Evolutionary conservation across 2,329 filamentous ascomycete species (phyloP).

Genomic region (Coniochaeta sp.): DNA sequence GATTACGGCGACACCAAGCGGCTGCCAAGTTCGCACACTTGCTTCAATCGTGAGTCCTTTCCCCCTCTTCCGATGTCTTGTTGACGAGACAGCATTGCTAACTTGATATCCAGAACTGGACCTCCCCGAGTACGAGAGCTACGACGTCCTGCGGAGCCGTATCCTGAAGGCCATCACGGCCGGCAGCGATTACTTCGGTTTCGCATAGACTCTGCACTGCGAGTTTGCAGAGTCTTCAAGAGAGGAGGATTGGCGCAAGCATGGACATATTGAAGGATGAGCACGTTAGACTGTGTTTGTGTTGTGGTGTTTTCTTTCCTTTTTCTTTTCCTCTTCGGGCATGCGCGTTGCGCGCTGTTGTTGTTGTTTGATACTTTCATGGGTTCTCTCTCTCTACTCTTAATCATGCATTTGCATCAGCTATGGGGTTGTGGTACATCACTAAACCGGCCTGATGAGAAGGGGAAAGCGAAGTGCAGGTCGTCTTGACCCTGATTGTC

Average conservation of each 20-base stretch:
- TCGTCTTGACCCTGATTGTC: background rate
- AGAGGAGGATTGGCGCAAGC: too few relatives aligned
- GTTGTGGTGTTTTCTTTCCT: too few relatives aligned
- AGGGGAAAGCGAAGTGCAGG: slow-evolving; percentile 2
- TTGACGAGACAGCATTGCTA: slow-evolving; percentile 3
- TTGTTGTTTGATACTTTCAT: too few relatives aligned
- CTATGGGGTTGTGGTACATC: background rate
- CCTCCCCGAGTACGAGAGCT: slow-evolving; percentile 95
- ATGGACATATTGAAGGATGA: too few relatives aligned
- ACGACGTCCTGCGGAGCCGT: slow-evolving; percentile 81
- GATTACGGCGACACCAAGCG: slow-evolving; percentile 96
- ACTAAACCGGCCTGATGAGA: background rate
- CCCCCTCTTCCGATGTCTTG: background rate
- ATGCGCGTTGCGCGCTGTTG: too few relatives aligned
- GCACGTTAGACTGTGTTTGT: too few relatives aligned
- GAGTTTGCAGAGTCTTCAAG: too few relatives aligned
- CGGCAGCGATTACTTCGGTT: slow-evolving; percentile 95
- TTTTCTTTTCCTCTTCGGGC: too few relatives aligned
- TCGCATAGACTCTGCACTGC: too few relatives aligned
- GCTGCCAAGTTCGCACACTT: slow-evolving; percentile 92
- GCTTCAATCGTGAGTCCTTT: slow-evolving; percentile 86
- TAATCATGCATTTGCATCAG: background rate
- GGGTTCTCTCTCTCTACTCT: background rate
- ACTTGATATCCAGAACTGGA: slow-evolving; percentile 68
- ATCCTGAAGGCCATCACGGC: slow-evolving; percentile 95